A percentile compares a stretch with the other conserved stretches of the same genome.
Evolutionary conservation across 1,139 yeast genomes (phyloP).

Genomic region (Geotrichum australiense): DNA sequence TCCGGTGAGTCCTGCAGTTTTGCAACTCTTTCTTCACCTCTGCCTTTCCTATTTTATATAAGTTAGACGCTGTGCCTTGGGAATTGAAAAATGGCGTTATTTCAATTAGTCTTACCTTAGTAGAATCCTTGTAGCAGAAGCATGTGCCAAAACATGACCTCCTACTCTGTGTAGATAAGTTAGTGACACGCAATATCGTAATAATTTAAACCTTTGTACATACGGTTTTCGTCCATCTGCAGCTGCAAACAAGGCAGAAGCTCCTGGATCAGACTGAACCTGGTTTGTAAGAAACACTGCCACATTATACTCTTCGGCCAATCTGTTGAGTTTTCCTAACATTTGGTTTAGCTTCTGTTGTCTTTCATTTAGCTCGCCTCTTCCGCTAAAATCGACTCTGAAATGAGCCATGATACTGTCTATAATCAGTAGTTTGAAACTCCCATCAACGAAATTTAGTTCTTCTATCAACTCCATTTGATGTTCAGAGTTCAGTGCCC

Average conservation of each 20-base stretch:
- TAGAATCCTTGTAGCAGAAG: conserved; percentile 54
- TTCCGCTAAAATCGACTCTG: conserved; percentile 50
- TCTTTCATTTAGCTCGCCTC: conserved; percentile 55
- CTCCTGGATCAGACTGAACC: conserved; percentile 65
- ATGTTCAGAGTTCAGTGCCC: conserved; percentile 56
- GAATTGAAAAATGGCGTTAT: neutral
- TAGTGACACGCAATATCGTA: neutral
- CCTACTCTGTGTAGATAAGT: conserved; percentile 37
- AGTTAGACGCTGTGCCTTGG: neutral
- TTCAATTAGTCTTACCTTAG: conserved; percentile 33
- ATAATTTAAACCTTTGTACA: conserved; percentile 16
- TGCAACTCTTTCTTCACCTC: conserved; percentile 61
- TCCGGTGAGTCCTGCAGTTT: conserved; percentile 56
- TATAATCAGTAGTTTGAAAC: conserved; percentile 41
- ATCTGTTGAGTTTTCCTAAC: conserved; percentile 44
- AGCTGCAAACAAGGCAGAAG: conserved; percentile 55
- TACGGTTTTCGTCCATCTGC: conserved; percentile 59
- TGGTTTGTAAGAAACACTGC: conserved; percentile 58
- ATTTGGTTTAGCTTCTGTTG: conserved; percentile 54
- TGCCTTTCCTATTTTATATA: conserved; percentile 42
- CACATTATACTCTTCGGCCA: conserved; percentile 53
- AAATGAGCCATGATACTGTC: conserved; percentile 60
- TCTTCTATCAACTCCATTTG: conserved; percentile 53
- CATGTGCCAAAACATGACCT: conserved; percentile 59
- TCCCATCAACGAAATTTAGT: conserved; percentile 46